Evolutionary conservation across 2,329 filamentous ascomycete genomes (phyloP), one percentile per base, ranked within the genome.

Genomic region (Scedosporium dehoogii): DNA sequence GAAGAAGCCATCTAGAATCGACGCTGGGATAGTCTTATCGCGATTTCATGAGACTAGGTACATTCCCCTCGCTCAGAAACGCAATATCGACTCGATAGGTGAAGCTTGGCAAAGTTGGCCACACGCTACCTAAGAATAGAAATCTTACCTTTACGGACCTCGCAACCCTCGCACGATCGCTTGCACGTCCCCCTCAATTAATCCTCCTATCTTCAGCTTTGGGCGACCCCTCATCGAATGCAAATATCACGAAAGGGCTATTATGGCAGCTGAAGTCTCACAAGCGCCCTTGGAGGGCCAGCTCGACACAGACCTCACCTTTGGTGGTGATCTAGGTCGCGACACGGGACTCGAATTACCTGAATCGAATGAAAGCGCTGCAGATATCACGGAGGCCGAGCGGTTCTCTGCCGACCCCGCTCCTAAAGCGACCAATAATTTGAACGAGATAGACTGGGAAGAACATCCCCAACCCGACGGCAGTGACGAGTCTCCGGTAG

Each of bases 281-380:
- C 70, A 70, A 38, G 64, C 66, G 38, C 65, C 63, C 44, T 58
- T 69, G 6, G 69, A 69, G 23, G 62, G 59, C 4, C 67, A 66
- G 25, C 63, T 65, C 6, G 71, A 74, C 46, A 70, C 75, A 14
- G 74, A 76, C 62, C 73, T 76, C 59, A 71, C 74, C 62, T 76
- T 74, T 48, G 74, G 76, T 33, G 73, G 70, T 60, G 74, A 68
- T 53, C 56, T 42, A 16, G 48, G 29, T 12, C 18, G 62, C 21
- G 42, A 38, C 27, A 33, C 29, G 23, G 59, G 51, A 41, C 51
- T 23, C 25, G 29, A 21, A 16, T 23, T 42, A 6, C 18, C 44
- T n/a, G n/a, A 51, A 18, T 33, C 44, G 25, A 33, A 51, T 9
- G 44, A 51, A n/a, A 33, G 23, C 14, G 9, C 41, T 33, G 23